A percentile compares a stretch with the other conserved stretches of the same genome.
Conservation (phyloP, 495 filamentous ascomycete genomes). For the Talaromyces ruber region DNA sequence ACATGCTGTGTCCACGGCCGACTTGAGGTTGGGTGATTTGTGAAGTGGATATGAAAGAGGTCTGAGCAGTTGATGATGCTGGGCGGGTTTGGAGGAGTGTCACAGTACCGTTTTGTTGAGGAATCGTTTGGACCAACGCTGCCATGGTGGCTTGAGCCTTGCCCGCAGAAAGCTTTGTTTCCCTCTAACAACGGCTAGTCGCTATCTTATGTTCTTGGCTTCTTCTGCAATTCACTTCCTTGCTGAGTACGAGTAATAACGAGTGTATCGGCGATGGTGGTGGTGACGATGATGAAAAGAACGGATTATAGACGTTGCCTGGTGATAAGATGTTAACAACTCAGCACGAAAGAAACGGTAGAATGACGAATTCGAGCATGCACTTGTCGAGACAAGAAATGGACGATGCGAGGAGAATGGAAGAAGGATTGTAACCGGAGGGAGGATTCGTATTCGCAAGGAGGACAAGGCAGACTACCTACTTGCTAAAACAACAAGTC, state of each 20-base stretch:
- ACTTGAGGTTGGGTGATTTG: slow-evolving; percentile 44
- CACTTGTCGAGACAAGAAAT: neutral
- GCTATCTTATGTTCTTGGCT: neutral
- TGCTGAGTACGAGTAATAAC: neutral
- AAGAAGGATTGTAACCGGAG: no score
- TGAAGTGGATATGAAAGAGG: slow-evolving; percentile 31
- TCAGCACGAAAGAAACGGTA: neutral
- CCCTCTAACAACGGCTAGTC: neutral
- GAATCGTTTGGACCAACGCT: slow-evolving; percentile 85
- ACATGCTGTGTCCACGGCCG: slow-evolving; percentile 44
- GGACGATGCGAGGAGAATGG: neutral
- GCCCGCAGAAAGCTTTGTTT: neutral
- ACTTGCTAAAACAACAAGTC: slow-evolving; percentile 1
- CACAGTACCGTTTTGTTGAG: slow-evolving; percentile 69
- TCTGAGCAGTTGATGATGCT: slow-evolving; percentile 53
- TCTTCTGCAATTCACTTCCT: neutral
- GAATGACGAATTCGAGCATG: neutral
- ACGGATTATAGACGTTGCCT: neutral
- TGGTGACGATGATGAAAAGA: no score
- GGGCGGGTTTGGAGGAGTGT: slow-evolving; percentile 75
- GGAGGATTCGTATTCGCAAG: neutral
- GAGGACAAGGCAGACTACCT: neutral
- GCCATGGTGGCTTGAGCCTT: slow-evolving; percentile 54
- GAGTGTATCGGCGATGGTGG: neutral
- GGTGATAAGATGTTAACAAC: neutral